Evolutionary conservation across 192 early-diverging fungal species (phyloP).

Genomic region (Gonapodya prolifera): DNA sequence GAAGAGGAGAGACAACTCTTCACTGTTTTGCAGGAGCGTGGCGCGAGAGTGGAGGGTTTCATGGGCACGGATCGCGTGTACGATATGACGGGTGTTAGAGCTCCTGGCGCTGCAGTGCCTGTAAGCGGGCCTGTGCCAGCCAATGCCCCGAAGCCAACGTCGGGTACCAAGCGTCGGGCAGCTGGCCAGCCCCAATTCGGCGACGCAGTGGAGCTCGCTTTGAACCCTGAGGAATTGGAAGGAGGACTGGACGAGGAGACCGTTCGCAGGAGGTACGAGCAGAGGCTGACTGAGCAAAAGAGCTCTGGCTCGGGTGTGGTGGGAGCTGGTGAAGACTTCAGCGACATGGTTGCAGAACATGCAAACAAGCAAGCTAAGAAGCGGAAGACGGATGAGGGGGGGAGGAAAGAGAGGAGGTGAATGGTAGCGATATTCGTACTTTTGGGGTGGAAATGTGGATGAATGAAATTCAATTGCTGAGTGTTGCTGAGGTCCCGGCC

Average conservation of each 20-base stretch:
- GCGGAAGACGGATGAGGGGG: slow-evolving; percentile 48
- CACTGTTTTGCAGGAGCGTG: slow-evolving; percentile 75
- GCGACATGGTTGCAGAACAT: slow-evolving; percentile 82
- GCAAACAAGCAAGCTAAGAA: slow-evolving; percentile 54
- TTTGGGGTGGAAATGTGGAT: neutral
- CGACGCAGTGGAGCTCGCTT: slow-evolving; percentile 58
- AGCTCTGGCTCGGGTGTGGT: slow-evolving; percentile 20
- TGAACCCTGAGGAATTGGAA: slow-evolving; percentile 86
- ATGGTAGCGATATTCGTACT: slow-evolving; percentile 5
- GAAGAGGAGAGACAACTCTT: slow-evolving; percentile 51
- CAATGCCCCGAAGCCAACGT: neutral
- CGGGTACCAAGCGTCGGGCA: slow-evolving; percentile 15
- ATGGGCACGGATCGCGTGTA: slow-evolving; percentile 94
- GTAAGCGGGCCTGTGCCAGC: slow-evolving; percentile 18
- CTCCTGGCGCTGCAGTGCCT: slow-evolving; percentile 28
- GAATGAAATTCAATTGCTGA: neutral
- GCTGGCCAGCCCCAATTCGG: neutral
- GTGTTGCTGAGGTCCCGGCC: neutral
- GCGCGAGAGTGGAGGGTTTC: slow-evolving; percentile 30
- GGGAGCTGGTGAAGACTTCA: slow-evolving; percentile 57
- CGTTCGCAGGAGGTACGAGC: slow-evolving; percentile 66
- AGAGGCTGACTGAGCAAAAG: slow-evolving; percentile 17
- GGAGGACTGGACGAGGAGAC: slow-evolving; percentile 58
- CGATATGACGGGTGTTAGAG: slow-evolving; percentile 44
- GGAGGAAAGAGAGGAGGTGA: slow-evolving; percentile 26